Base-by-base conservation (phyloP, 2,329 filamentous ascomycete genomes). In the Exophiala mesophila region DNA sequence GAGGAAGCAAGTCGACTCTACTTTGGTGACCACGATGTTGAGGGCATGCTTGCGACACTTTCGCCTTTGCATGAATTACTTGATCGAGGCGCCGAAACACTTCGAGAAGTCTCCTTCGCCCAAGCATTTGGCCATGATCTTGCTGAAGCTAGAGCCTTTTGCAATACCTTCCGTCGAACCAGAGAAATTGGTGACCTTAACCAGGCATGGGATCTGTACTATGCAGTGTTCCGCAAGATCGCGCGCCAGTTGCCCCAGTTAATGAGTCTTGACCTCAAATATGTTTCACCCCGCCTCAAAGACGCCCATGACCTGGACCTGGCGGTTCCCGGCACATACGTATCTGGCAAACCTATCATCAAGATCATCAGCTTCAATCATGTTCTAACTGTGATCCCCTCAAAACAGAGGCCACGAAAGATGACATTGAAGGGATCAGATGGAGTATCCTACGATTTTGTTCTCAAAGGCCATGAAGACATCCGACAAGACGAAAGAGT, bases 191-290 rank as follows among this genome's bases (percentile, higher is more conserved):
- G 87, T 35, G 94, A 99, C 62, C 78, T 98, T 33, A 98, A 97
- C 60, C 88, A 95, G 65, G 92, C 92, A 5, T 99, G 92, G 92
- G 94, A 99, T 65, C 77, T 98, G 10, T 99, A 99, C 67, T 98
- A 98, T 66, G 88, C 94, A 54, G 92, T 97, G 1, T 98, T 98
- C 79, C 82, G 89, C 48, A 86, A 94, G 61, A 97, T 99, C 60
- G 85, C 85, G 35, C 80, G 90, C 49, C 94, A 99, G 65, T 70
- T 98, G 35, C 89, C 88, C 3, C 92, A 97, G 57, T 77, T 98
- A 53, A 94, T 88, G 55, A 87, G 83, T 40, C 76, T 99, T 30
- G 94, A 98, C 65, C 73, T 99, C 55, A 88, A 94, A 50, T 98
- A 98, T 63, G 94, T 95, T 57, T 98, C 90, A 13, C 94, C 94